phyloP scores from a whole-genome alignment of 495 filamentous ascomycete species.

The Neurospora cerealis region DNA sequence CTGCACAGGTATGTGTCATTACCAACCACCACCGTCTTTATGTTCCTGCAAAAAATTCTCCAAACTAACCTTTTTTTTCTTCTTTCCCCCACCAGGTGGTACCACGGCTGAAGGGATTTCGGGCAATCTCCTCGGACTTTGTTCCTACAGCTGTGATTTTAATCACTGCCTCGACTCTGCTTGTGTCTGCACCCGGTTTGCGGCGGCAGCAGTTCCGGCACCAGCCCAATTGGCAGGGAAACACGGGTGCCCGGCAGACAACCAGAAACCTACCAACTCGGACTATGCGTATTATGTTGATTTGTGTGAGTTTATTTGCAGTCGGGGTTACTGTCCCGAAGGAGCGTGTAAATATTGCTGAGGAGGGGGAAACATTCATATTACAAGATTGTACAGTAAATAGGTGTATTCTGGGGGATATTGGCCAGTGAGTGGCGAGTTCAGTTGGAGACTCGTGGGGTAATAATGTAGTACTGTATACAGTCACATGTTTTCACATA shows the following conservation, averaged over 20 bases:
- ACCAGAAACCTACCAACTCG: background rate
- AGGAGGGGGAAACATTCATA: background rate
- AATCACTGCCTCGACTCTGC: background rate
- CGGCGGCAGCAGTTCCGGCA: background rate
- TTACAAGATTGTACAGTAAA: background rate
- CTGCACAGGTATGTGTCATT: background rate
- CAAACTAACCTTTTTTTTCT: too few species aligned
- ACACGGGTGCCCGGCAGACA: background rate
- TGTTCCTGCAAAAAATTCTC: too few species aligned
- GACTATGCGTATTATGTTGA: background rate
- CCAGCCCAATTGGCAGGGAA: background rate
- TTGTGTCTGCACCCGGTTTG: background rate
- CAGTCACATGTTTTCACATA: too few species aligned
- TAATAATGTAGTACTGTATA: too few species aligned
- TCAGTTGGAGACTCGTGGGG: too few species aligned
- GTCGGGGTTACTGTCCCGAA: background rate
- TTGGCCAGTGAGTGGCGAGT: too few species aligned
- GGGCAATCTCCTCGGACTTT: background rate
- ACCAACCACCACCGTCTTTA: too few species aligned
- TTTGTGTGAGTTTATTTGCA: background rate
- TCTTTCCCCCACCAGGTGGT: background rate
- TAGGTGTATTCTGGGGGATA: too few species aligned
- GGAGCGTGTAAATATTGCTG: background rate
- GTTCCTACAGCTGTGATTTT: background rate
- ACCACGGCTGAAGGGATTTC: background rate